A percentile compares a stretch with the other conserved stretches of the same genome.
Conservation (phyloP, 225 moss, liverwort and hornwort species). For the Pseudoscleropodium purum region DNA sequence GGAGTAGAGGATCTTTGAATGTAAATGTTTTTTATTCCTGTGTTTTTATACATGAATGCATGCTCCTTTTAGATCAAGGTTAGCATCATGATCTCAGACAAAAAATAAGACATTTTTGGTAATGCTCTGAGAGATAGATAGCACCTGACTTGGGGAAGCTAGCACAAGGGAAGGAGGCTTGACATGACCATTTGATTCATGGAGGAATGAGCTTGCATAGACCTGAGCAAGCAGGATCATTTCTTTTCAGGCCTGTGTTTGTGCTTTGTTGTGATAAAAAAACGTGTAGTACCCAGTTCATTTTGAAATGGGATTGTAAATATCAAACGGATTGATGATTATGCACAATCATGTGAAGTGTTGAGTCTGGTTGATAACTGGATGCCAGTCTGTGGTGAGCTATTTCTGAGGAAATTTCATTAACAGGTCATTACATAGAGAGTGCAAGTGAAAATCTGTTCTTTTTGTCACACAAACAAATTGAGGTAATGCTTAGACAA, state of each 20-base stretch:
- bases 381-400: background rate
- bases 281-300: background rate
- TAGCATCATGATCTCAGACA: background rate
- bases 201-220: background rate
- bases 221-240: background rate
- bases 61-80: background rate
- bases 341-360: background rate
- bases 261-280: background rate
- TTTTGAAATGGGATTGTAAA: constrained; percentile 15
- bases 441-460: background rate
- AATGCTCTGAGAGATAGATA: background rate
- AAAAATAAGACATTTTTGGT: constrained; percentile 28
- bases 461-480: background rate
- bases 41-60: background rate
- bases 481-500: background rate
- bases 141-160: background rate
- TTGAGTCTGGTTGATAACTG: background rate
- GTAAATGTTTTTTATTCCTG: background rate
- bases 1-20: background rate
- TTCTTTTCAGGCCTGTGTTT: background rate
- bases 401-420: background rate
- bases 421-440: background rate
- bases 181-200: background rate
- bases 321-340: constrained; percentile 2
- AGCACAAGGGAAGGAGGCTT: background rate